phyloP scores from a whole-genome alignment of 306 rosid genomes.

The Cucumis melo region DNA sequence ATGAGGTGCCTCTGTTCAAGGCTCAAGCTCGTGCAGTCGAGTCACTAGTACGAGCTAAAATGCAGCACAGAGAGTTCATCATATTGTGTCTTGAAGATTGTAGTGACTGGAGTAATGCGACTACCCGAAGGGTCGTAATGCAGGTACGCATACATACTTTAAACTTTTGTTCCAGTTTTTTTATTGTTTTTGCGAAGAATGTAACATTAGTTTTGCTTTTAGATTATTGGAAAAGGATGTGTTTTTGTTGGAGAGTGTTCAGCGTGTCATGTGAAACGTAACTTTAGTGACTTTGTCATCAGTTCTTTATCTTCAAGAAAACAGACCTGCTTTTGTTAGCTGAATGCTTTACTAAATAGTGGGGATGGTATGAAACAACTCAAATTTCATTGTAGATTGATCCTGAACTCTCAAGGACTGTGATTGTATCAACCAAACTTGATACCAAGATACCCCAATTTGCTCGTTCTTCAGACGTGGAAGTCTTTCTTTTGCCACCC shows the following conservation, averaged over 20 bases:
- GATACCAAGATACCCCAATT: constrained; percentile 97
- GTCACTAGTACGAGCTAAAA: constrained; percentile 69
- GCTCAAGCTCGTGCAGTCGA: constrained; percentile 85
- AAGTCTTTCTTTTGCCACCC: constrained; percentile 89
- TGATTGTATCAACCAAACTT: constrained; percentile 84
- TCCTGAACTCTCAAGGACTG: constrained; percentile 87
- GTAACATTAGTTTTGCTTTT: not conserved
- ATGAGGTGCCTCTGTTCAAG: constrained; percentile 13
- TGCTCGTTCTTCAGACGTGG: constrained; percentile 86
- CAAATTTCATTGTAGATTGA: constrained; percentile 42
- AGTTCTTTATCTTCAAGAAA: not conserved
- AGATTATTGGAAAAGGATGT: not conserved
- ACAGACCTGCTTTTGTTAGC: not conserved
- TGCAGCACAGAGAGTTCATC: constrained; percentile 91
- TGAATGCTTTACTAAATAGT: not conserved
- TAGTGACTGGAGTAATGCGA: constrained; percentile 93
- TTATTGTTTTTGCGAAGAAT: not conserved
- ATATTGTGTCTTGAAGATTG: constrained; percentile 89
- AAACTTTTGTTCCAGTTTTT: not conserved
- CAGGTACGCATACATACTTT: constrained; percentile 31
- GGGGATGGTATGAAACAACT: not conserved
- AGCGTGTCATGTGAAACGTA: not conserved
- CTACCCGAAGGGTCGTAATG: constrained; percentile 83
- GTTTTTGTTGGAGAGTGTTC: not conserved
- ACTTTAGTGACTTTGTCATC: not conserved